These are phyloP conservation scores for Cyclostephanos tholiformis DNA, from an alignment of 108 stramenopile genomes.

Conservation along the genomic window DNA sequence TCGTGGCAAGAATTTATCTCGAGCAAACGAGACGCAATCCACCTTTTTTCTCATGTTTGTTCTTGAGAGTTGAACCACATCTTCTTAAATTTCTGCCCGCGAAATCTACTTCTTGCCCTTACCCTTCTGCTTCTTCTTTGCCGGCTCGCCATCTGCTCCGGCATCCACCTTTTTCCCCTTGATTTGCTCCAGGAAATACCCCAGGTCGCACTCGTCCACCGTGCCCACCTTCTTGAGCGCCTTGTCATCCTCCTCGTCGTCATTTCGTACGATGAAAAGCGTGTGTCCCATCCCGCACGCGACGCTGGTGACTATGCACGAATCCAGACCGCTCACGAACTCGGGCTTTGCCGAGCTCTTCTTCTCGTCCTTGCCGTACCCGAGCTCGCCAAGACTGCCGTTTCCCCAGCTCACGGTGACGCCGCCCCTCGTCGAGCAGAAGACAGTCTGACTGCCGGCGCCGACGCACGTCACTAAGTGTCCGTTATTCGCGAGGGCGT, in stretches of 20 bases:
- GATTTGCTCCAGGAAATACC: slow-evolving; percentile 35
- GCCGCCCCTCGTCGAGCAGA: slow-evolving; percentile 64
- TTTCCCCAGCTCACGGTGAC: slow-evolving; percentile 89
- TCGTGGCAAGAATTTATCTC: too few species aligned
- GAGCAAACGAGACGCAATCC: too few species aligned
- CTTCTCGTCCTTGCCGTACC: slow-evolving; percentile 61
- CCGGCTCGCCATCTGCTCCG: slow-evolving; percentile 34
- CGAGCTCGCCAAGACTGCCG: slow-evolving; percentile 80
- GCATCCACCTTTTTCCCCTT: slow-evolving; percentile 38
- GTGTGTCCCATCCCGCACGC: slow-evolving; percentile 85
- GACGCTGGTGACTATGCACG: slow-evolving; percentile 56
- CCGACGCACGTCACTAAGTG: slow-evolving; percentile 73
- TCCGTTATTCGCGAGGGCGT: slow-evolving; percentile 85
- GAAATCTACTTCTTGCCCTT: slow-evolving; percentile 24
- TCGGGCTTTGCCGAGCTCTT: slow-evolving; percentile 79
- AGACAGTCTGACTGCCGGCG: slow-evolving; percentile 67
- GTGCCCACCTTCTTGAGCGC: slow-evolving; percentile 59
- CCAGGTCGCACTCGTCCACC: slow-evolving; percentile 41
- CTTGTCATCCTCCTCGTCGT: slow-evolving; percentile 65
- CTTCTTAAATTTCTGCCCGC: neutral
- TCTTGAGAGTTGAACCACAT: too few species aligned
- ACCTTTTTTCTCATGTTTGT: too few species aligned
- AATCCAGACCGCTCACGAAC: slow-evolving; percentile 73
- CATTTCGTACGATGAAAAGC: slow-evolving; percentile 71
- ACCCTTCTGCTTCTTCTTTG: slow-evolving; percentile 42